Conservation (phyloP, 2,329 filamentous ascomycete species). For the Graphilbum sp. region DNA sequence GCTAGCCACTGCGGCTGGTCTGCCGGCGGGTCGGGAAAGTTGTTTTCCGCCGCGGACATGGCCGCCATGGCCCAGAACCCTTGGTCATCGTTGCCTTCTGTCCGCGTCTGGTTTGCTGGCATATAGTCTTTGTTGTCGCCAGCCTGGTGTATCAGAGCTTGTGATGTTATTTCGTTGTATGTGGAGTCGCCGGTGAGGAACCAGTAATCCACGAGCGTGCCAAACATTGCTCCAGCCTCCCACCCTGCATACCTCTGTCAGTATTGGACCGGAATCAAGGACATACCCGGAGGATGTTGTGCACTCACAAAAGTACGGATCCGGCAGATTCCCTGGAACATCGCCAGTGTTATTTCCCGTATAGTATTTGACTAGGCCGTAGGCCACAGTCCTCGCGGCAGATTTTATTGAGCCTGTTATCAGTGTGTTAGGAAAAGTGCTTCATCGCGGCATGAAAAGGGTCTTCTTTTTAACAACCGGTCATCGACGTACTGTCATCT, state of each 20-base stretch:
- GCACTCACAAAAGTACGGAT: conserved; percentile 46
- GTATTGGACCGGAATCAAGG: no score
- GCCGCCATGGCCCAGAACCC: conserved; percentile 77
- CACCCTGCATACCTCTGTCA: conserved; percentile 48
- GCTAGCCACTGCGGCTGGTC: conserved; percentile 60
- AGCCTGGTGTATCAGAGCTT: conserved; percentile 44
- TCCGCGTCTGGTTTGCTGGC: conserved; percentile 47
- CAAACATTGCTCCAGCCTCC: conserved; percentile 58
- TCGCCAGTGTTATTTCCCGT: conserved; percentile 43
- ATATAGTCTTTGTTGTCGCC: conserved; percentile 45
- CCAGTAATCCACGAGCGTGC: conserved; percentile 58
- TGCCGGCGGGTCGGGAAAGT: conserved; percentile 50
- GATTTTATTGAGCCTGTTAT: conserved; percentile 32
- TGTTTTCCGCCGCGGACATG: conserved; percentile 62
- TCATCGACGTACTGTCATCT: neutral
- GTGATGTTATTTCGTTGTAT: conserved; percentile 43
- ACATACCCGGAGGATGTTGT: no score
- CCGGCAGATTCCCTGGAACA: conserved; percentile 38
- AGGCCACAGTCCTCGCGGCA: conserved; percentile 27
- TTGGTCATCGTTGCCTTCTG: conserved; percentile 57
- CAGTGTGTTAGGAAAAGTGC: no score
- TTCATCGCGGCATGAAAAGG: no score
- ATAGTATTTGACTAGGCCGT: conserved; percentile 26
- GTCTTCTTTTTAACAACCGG: no score
- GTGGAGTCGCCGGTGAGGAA: conserved; percentile 48